Evolutionary conservation across 306 rosid genomes (phyloP).

Genomic region (Malus sylvestris): DNA sequence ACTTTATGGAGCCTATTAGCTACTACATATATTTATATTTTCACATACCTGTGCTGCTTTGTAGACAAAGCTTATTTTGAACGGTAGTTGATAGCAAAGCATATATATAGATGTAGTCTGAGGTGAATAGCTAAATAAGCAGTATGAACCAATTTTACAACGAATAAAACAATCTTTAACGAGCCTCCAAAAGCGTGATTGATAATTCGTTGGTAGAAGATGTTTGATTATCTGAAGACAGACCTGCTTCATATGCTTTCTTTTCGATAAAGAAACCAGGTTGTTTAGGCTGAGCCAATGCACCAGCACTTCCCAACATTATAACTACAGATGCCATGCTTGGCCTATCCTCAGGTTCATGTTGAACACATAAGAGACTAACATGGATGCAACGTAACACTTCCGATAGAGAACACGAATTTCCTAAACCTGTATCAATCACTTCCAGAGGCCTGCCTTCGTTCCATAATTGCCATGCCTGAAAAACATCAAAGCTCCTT

Average conservation of each 20-base stretch:
- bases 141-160: too few relatives aligned
- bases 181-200: conserved; percentile 15
- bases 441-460: conserved; percentile 23
- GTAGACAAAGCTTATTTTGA: too few relatives aligned
- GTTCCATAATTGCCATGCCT: conserved; percentile 29
- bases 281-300: conserved; percentile 37
- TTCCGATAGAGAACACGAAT: not conserved
- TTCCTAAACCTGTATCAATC: conserved; percentile 19
- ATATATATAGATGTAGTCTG: too few relatives aligned
- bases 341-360: conserved; percentile 24
- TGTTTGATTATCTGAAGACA: not conserved
- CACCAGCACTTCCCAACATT: conserved; percentile 34
- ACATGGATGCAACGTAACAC: conserved; percentile 34
- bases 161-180: not conserved
- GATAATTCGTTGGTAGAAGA: conserved; percentile 9
- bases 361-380: conserved; percentile 43
- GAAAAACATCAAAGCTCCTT: not conserved
- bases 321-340: conserved; percentile 17
- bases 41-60: too few relatives aligned
- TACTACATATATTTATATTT: too few relatives aligned
- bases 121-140: too few relatives aligned
- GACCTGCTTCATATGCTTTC: not conserved
- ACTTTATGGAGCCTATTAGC: too few relatives aligned
- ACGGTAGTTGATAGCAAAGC: too few relatives aligned
- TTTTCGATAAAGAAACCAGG: conserved; percentile 21